These are phyloP conservation scores for Colletotrichum sp. DNA, from an alignment of 2,329 filamentous ascomycete genomes.

Conservation along the genomic window DNA sequence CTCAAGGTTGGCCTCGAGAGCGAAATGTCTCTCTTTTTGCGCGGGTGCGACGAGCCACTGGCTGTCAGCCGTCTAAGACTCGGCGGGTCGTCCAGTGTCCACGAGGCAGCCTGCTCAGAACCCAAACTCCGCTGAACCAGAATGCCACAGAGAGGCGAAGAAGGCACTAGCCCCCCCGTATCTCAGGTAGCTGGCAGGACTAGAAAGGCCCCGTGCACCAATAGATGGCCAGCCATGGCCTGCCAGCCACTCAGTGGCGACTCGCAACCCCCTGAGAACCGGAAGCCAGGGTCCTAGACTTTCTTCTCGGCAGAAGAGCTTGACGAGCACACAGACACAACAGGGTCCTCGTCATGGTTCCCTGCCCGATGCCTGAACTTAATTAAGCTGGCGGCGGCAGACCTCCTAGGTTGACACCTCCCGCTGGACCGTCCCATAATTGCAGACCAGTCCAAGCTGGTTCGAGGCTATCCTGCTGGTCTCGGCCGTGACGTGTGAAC, in stretches of 20 bases:
- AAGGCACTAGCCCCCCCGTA: neutral
- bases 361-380: neutral
- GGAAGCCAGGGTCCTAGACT: neutral
- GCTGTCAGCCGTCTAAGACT: neutral
- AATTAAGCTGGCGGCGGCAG: neutral
- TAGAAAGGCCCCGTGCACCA: neutral
- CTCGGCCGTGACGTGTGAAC: neutral
- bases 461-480: neutral
- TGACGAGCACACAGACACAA: neutral
- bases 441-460: neutral
- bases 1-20: conserved; percentile 2
- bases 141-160: neutral
- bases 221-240: neutral
- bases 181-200: neutral
- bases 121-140: neutral
- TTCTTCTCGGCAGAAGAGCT: neutral
- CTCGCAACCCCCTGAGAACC: neutral
- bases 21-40: conserved; percentile 11
- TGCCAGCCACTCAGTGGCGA: neutral
- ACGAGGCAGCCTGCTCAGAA: neutral
- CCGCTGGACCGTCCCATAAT: neutral
- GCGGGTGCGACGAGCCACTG: conserved; percentile 7
- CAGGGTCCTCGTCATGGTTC: neutral
- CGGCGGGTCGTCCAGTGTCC: conserved; percentile 1
- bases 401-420: neutral